Conservation (phyloP, 768 basidiomycete genomes). For the Strobilomyces echinocephalus region DNA sequence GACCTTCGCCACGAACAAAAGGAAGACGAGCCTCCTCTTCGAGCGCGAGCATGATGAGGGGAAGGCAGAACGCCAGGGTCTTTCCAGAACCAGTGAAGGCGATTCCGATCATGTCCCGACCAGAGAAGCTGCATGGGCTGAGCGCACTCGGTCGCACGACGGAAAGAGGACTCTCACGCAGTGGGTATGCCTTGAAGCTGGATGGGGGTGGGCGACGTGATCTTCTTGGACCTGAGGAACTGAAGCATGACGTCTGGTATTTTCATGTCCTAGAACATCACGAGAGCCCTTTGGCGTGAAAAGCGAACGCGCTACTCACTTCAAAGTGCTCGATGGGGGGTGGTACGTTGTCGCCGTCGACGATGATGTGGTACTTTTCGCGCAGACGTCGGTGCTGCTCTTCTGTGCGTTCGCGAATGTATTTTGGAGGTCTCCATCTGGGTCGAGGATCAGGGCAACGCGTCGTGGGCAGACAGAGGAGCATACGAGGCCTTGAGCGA, state of each 20-base stretch:
- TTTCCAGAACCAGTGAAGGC: constrained; percentile 99
- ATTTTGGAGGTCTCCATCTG: constrained; percentile 87
- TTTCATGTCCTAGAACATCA: constrained; percentile 82
- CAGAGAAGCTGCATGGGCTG: constrained; percentile 63
- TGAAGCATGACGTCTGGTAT: constrained; percentile 83
- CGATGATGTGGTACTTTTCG: constrained; percentile 89
- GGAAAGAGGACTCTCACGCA: constrained; percentile 53
- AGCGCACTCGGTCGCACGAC: constrained; percentile 1
- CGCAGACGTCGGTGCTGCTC: constrained; percentile 72
- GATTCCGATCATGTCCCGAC: constrained; percentile 97
- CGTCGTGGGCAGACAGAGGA: constrained; percentile 1
- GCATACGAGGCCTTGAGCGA: constrained; percentile 74
- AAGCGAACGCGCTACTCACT: constrained; percentile 35
- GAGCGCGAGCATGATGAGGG: constrained; percentile 91
- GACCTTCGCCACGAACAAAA: constrained; percentile 90
- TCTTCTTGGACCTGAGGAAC: constrained; percentile 80
- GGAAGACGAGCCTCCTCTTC: constrained; percentile 92
- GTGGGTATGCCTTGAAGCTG: constrained; percentile 96
- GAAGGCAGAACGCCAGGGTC: constrained; percentile 97
- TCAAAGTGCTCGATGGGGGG: constrained; percentile 89
- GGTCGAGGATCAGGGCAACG: neutral
- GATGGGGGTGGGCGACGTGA: constrained; percentile 86
- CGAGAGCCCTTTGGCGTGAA: constrained; percentile 6
- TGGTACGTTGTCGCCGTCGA: constrained; percentile 91
- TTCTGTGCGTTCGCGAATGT: constrained; percentile 64